Conservation (phyloP, 148 eudicot species). For the Diospyros lotus region DNA sequence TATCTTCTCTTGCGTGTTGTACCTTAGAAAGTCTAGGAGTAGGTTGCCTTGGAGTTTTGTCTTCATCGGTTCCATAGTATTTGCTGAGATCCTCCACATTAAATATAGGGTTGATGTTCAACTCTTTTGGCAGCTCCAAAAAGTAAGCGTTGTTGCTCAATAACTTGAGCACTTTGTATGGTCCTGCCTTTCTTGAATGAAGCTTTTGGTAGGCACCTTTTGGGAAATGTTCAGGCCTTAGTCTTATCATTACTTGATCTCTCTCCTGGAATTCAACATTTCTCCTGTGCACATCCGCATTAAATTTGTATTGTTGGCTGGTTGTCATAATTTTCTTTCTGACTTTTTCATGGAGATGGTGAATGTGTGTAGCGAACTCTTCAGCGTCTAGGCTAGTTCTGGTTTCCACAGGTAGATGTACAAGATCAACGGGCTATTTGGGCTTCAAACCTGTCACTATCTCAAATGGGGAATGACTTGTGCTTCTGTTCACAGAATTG, state of each 20-base stretch:
- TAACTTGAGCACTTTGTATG: neutral
- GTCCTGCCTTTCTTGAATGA: neutral
- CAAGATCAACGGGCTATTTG: neutral
- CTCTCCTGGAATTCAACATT: neutral
- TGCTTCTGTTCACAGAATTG: conserved; percentile 1
- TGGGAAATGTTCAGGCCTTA: neutral
- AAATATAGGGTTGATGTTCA: neutral
- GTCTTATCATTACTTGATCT: neutral
- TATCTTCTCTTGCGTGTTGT: neutral
- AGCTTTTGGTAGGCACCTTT: neutral
- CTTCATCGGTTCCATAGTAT: neutral
- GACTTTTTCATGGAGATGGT: neutral
- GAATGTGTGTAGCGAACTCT: neutral
- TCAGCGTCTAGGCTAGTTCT: neutral
- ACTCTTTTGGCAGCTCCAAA: neutral
- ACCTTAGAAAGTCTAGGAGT: neutral
- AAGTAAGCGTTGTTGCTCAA: neutral
- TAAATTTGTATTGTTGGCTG: neutral
- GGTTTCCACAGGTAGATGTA: neutral
- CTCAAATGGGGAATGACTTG: conserved; percentile 6
- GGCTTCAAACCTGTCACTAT: conserved; percentile 2
- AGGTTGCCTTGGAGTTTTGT: neutral
- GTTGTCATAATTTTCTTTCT: neutral
- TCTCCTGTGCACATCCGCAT: neutral
- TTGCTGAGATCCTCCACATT: neutral